Conservation (phyloP, 345 rosid genomes). For the Lepidium africanum region DNA sequence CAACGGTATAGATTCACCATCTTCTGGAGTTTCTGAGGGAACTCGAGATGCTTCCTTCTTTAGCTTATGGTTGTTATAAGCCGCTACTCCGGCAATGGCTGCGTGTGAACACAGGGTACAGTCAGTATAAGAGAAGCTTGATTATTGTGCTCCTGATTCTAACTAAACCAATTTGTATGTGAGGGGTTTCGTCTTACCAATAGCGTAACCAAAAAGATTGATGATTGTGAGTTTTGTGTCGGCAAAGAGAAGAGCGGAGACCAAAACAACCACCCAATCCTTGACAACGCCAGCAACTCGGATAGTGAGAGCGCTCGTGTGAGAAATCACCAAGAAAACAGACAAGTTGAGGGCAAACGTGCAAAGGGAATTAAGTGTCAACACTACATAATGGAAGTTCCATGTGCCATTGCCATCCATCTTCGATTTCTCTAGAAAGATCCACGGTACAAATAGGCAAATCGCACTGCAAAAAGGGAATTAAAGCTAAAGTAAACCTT, state of each 20-base stretch:
- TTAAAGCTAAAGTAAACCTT: neutral
- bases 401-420: conserved; percentile 74
- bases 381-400: conserved; percentile 59
- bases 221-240: conserved; percentile 87
- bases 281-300: conserved; percentile 99
- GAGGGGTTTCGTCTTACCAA: conserved; percentile 43
- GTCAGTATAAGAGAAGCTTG: neutral
- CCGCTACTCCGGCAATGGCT: conserved; percentile 96
- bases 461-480: conserved; percentile 55
- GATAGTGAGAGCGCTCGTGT: conserved; percentile 94
- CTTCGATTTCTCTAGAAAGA: conserved; percentile 84
- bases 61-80: conserved; percentile 87
- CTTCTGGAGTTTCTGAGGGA: conserved; percentile 26
- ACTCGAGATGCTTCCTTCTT: conserved; percentile 69
- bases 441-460: conserved; percentile 89
- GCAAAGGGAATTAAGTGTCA: conserved; percentile 76
- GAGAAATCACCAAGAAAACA: conserved; percentile 92
- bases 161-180: neutral
- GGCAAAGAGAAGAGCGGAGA: conserved; percentile 85
- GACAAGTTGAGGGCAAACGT: conserved; percentile 97
- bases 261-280: conserved; percentile 96
- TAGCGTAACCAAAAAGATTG: conserved; percentile 80
- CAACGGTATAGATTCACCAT: conserved; percentile 39
- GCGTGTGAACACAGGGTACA: conserved; percentile 1
- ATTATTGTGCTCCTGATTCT: neutral